Conservation (phyloP, 164 flowering plant genomes). For the Stephania yunnanensis region DNA sequence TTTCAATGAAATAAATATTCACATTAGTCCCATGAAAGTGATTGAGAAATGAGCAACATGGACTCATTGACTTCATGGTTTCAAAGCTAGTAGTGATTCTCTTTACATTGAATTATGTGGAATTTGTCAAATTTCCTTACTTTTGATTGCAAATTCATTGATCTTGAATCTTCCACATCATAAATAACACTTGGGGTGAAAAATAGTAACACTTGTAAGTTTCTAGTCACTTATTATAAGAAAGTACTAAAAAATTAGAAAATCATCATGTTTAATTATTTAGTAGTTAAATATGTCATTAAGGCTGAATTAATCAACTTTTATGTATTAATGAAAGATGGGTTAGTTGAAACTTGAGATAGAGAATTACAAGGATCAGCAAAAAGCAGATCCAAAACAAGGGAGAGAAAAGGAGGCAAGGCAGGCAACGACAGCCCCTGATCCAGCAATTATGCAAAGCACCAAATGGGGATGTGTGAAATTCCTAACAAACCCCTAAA, state of each 20-base stretch:
- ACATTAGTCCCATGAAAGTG: background rate
- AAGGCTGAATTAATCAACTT: background rate
- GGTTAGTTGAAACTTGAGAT: background rate
- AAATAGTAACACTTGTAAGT: background rate
- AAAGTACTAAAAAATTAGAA: background rate
- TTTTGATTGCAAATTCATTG: background rate
- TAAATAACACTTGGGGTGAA: background rate
- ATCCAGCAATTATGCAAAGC: background rate
- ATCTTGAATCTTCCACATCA: no score
- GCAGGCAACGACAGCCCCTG: background rate
- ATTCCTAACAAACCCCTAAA: background rate
- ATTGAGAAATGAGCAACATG: background rate
- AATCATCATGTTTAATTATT: background rate
- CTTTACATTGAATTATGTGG: background rate
- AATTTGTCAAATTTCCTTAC: background rate
- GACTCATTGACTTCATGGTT: background rate
- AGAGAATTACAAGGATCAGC: background rate
- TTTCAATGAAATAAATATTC: background rate
- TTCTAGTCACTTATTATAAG: background rate
- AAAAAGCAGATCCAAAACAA: slow-evolving; percentile 1
- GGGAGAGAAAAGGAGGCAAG: background rate
- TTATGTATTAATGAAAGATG: background rate
- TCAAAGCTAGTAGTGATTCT: background rate
- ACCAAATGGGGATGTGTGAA: background rate
- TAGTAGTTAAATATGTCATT: background rate